Percentiles rank a stretch among this genome's conserved stretches.
These are phyloP conservation scores for Cadophora sp. DNA, from an alignment of 2,329 filamentous ascomycete genomes.

Conservation along the genomic window DNA sequence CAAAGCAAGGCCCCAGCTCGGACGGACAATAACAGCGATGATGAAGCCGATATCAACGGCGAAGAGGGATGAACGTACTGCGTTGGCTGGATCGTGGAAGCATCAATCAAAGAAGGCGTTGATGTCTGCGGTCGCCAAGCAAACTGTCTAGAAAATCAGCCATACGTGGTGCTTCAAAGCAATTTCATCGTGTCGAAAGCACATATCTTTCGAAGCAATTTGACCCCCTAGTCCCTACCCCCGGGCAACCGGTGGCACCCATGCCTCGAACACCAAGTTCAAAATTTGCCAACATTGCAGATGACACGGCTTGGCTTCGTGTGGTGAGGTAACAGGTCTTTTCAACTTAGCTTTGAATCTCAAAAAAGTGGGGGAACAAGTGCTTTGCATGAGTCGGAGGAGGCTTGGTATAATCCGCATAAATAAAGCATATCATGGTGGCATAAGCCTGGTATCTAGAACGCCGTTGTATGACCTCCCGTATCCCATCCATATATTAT, in stretches of 20 bases:
- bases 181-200: neutral
- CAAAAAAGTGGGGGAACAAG: neutral
- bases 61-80: conserved; percentile 35
- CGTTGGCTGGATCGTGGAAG: neutral
- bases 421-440: neutral
- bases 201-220: neutral
- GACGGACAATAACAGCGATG: conserved; percentile 55
- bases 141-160: neutral
- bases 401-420: neutral
- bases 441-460: conserved; percentile 19
- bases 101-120: neutral
- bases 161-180: neutral
- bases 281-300: neutral
- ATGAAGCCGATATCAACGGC: conserved; percentile 48
- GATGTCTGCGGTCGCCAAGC: neutral
- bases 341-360: neutral
- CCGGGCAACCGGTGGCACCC: neutral
- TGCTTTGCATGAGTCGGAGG: neutral
- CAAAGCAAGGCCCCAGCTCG: conserved; percentile 51
- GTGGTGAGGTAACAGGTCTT: neutral
- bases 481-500: neutral
- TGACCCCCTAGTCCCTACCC: too few species aligned
- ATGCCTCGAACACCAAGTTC: too few species aligned
- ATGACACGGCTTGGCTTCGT: neutral
- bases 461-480: neutral